phyloP scores from a whole-genome alignment of 192 early-diverging fungal genomes.

The Oehlia diaphana region DNA sequence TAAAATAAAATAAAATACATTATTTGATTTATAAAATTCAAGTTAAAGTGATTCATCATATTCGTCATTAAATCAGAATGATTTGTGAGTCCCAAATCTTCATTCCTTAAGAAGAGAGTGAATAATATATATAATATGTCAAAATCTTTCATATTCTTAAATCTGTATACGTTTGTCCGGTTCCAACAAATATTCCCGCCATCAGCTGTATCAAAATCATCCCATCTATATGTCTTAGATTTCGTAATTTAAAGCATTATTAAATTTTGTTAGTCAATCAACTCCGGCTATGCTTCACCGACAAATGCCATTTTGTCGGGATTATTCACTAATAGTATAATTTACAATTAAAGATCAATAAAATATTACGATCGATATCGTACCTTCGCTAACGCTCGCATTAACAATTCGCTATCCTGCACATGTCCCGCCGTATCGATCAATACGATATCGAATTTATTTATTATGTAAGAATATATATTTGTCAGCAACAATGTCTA shows the following conservation, averaged over 20 bases:
- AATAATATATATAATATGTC: constrained; percentile 56
- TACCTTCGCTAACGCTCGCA: constrained; percentile 90
- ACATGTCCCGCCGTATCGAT: constrained; percentile 68
- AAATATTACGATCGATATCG: neutral
- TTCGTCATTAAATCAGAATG: neutral
- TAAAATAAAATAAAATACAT: too few species aligned
- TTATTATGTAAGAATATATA: too few species aligned
- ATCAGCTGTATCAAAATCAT: constrained; percentile 57
- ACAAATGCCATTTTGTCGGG: constrained; percentile 98
- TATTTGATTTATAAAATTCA: too few species aligned
- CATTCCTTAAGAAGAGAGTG: constrained; percentile 53
- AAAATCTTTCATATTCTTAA: constrained; percentile 74
- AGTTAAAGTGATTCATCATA: too few species aligned
- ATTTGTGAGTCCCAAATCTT: neutral
- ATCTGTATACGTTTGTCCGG: constrained; percentile 96
- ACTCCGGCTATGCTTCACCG: constrained; percentile 94
- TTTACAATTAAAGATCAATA: neutral
- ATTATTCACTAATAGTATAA: constrained; percentile 58
- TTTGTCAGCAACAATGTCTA: too few species aligned
- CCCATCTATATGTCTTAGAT: constrained; percentile 61
- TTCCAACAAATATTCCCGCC: constrained; percentile 76
- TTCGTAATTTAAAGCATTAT: constrained; percentile 79
- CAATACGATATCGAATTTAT: too few species aligned
- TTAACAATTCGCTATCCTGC: constrained; percentile 98
- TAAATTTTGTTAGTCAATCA: constrained; percentile 94